These are phyloP conservation scores for Pyrrhoderma lamaoense DNA, from an alignment of 1,284 basidiomycete genomes.

Conservation along the genomic window DNA sequence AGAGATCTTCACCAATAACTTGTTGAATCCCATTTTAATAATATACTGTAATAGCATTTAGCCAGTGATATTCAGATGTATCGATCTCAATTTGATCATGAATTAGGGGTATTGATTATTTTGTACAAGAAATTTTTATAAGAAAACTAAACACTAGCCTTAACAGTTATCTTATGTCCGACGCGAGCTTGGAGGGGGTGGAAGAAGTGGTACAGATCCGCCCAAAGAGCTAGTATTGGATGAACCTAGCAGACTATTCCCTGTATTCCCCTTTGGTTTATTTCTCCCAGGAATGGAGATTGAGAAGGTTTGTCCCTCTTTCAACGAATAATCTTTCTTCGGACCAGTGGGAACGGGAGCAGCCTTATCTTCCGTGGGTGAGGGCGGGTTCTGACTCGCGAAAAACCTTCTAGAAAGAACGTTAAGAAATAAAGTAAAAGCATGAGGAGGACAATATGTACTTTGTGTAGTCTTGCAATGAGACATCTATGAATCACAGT, in stretches of 20 bases:
- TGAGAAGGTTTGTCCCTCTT: constrained; percentile 94
- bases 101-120: too few species aligned
- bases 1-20: too few species aligned
- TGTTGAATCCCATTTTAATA: too few species aligned
- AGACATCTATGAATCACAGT: constrained; percentile 55
- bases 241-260: constrained; percentile 29
- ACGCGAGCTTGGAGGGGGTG: constrained; percentile 49
- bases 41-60: too few species aligned
- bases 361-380: constrained; percentile 31
- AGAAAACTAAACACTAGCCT: too few species aligned
- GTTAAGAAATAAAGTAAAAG: background rate
- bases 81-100: too few species aligned
- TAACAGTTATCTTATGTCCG: too few species aligned
- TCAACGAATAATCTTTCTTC: constrained; percentile 92
- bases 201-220: constrained; percentile 55
- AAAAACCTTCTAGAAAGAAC: constrained; percentile 46
- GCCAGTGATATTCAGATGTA: too few species aligned
- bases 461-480: constrained; percentile 94
- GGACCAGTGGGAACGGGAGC: constrained; percentile 69
- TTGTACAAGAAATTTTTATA: too few species aligned
- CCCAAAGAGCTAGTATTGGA: constrained; percentile 24
- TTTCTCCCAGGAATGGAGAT: constrained; percentile 80
- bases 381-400: constrained; percentile 49
- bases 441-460: constrained; percentile 30
- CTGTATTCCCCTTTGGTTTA: constrained; percentile 27